Evolutionary conservation across 1,284 basidiomycete species (phyloP), one percentile per base, ranked within the genome.

Genomic region (Leccinum angustisporum): DNA sequence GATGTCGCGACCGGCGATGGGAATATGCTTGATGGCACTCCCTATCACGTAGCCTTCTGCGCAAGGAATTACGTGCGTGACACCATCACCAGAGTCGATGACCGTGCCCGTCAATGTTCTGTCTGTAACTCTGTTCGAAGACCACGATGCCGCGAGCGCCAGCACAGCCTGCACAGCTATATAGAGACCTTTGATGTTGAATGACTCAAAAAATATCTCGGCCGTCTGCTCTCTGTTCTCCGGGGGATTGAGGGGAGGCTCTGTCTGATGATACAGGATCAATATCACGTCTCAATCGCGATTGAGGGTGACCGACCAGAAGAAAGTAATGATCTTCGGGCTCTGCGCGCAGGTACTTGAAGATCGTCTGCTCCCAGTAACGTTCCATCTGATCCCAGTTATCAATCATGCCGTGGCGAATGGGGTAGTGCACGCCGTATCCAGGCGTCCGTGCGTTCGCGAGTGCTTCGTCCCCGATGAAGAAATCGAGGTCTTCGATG

Each of bases 351-450:
- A 99, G 84, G 80, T 99, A 99, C 80, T 99, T 99, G 88, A 99
- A 99, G 85, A 99, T 99, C 68, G 92, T 95, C 81, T 99, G 97
- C 78, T 98, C 96, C 97, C 97, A 99, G 79, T 96, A 99, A 10
- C 97, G 84, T 77, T 99, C 97, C 97, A 99, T 99, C 71, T 97
- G 88, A 79, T 99, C 97, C 97, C 97, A 99, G 75, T 99, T 98
- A 68, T 99, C 97, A 73, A 99, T 98, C 88, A 95, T 90, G 43
- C 97, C 97, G 75, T 99, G 97, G 60, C 93, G 87, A 74, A 99
- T 98, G 25, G 97, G 97, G 78, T 98, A 98, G 78, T 97, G 92
- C 16, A 99, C 86, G 48, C 92, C 90, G 79, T 99, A 99, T 68
- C 86, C 93, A 53, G 88, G 85, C 0, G 86, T 93, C 81, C 96